Evolutionary conservation across 148 eudicot genomes (phyloP), one percentile per base, ranked within the genome.

Genomic region (Arbutus unedo): DNA sequence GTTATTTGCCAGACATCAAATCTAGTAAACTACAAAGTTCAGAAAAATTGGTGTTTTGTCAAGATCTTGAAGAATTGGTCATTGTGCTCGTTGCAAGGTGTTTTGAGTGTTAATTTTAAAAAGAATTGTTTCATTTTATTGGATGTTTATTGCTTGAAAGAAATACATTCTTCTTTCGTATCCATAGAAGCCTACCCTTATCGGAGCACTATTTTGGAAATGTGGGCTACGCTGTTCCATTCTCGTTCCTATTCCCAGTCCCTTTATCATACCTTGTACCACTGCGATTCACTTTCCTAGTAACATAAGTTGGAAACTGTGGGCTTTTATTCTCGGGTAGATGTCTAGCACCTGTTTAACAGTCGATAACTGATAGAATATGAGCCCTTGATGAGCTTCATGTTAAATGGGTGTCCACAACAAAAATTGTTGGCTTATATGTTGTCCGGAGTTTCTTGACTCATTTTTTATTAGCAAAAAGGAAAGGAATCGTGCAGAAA

Each of bases 381-480:
- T 55, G 41, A 54, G 47, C 21, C 48, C 56, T 54, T 79, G 70
- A 79, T n/a, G 44, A 41, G 71, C 72, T 79, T 59, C 38, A 44
- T 9, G 18, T 31, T 44, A 44, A 25, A 8, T 79, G 9, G 51
- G 16, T 45, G 49, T 44, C 41, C 55, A 48, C 56, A n/a, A 31
- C 8, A 15, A 47, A 45, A 62, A 44, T 19, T 8, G 7, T 79
- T 2, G 0, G 3, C 62, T 62, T 19, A 62, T 47, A 19, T 73
- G 18, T 54, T 76, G 7, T 76, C 59, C 11, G 5, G 43, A 41
- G 19, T 21, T 11, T 59, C 31, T 14, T 59, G 9, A 75, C 41
- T 21, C 19, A 18, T 43, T 44, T 23, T 55, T 77, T 7, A 56
- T 43, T 0, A 56, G 45, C 49, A 38, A 41, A 41, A 41, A 44